Evolutionary conservation across 2,329 filamentous ascomycete species (phyloP), one percentile per base, ranked within the genome.

Genomic region (Colletotrichum phormii): DNA sequence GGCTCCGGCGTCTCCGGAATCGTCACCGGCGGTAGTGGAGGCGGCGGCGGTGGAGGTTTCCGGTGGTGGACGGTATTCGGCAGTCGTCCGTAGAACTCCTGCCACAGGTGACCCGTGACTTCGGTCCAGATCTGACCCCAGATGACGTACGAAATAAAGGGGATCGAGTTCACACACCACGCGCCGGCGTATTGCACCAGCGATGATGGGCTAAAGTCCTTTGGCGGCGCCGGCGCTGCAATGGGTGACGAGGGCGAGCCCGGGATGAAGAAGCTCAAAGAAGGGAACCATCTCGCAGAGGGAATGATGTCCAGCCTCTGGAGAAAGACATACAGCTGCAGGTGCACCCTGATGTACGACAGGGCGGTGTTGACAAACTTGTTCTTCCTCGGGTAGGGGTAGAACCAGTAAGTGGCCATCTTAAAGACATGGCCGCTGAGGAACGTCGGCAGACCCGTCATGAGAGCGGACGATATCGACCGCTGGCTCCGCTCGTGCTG

Each of bases 211-310:
- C 79, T 83, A 22, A 87, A 77, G 3, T 83, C 82, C 4, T 80
- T 74, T 0, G 84, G 82, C 0, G 83, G 79, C 2, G 86, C 84
- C 2, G 87, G 88, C 0, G 86, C 79, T 1, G 82, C 78, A 33
- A 90, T 86, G 0, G 87, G 88, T 0, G 89, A 90, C 13, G 84
- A 79, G 8, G 81, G 76, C 13, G 87, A 86, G 60, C 90, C 90
- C 0, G 89, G 89, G 22, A 91, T 77, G 75, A 90, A 90, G 77
- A 86, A 91, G 5, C 78, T 81, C 49, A 81, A 80, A 8, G 77
- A 79, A 0, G 89, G 89, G 3, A 90, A 78, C 79, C 79, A 81
- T 8, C 80, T 80, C 13, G 75, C 81, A 13, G 80, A 78, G 0
- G 87, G 80, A 55, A 87, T 80, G 15, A 91, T 79, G 7, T 86